phyloP scores from a whole-genome alignment of 805 yeast genomes.

The Ogataea methylovora region DNA sequence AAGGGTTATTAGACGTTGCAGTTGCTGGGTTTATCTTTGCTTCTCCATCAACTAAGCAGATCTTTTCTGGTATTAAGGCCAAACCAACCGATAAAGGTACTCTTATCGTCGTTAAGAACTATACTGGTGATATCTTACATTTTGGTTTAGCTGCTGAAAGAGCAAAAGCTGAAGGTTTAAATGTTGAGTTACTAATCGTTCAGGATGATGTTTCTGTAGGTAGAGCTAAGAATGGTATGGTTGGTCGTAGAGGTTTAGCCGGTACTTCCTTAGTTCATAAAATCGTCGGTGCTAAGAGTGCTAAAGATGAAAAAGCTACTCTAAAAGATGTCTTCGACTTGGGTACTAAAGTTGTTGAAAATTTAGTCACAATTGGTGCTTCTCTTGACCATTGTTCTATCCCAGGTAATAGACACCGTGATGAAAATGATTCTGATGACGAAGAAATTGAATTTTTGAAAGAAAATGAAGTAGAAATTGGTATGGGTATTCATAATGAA shows the following conservation, averaged over 20 bases:
- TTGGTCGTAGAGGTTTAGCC: slow-evolving; percentile 91
- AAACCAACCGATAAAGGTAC: slow-evolving; percentile 53
- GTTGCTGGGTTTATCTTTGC: slow-evolving; percentile 92
- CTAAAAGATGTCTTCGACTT: slow-evolving; percentile 47
- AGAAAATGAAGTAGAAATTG: slow-evolving; percentile 71
- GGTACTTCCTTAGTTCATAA: slow-evolving; percentile 88
- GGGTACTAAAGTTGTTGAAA: slow-evolving; percentile 55
- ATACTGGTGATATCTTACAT: slow-evolving; percentile 91
- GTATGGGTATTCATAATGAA: slow-evolving; percentile 95
- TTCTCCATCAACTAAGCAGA: slow-evolving; percentile 82
- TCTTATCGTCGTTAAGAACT: slow-evolving; percentile 77
- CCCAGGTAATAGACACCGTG: slow-evolving; percentile 66
- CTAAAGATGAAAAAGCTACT: slow-evolving; percentile 21
- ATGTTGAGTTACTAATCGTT: slow-evolving; percentile 67
- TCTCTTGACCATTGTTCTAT: slow-evolving; percentile 85
- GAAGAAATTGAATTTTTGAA: slow-evolving; percentile 34
- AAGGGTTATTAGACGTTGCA: slow-evolving; percentile 76
- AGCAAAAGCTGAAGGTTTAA: slow-evolving; percentile 69
- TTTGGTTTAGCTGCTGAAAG: slow-evolving; percentile 89
- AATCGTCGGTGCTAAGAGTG: slow-evolving; percentile 61
- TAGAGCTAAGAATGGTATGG: slow-evolving; percentile 79
- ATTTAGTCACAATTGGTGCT: slow-evolving; percentile 81
- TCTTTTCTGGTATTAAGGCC: slow-evolving; percentile 62
- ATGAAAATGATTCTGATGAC: slow-evolving; percentile 26
- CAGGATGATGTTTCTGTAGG: slow-evolving; percentile 96